Base-by-base conservation (phyloP, 352 stramenopile genomes). In the Blastocystis sp. region DNA sequence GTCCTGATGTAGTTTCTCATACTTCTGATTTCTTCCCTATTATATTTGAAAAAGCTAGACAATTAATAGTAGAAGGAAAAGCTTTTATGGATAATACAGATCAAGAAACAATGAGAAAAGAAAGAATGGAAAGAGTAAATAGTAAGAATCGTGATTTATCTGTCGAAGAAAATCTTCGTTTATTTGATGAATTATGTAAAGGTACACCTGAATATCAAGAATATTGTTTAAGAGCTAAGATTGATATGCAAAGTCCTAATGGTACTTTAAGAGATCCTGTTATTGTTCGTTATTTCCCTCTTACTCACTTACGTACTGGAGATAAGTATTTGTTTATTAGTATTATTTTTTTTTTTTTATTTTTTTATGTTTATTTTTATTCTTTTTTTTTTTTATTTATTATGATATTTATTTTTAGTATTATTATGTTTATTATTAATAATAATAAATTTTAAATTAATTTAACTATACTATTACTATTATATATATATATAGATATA, bases 71-170 rank as follows among this genome's bases (percentile, higher is more conserved):
- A 30, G 81, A 94, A 39, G 88, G 89, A 19, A 73, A 88, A 1
- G 90, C 84, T 0, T 99, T 94, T 76, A 96, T 97, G 88, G 91
- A 99, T 73, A 91, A 97, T 73, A 96, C 88, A 11, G 75, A 85
- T n/a, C 85, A 95, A 70, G 88, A 96, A 70, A 67, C 80, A 65
- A 95, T 95, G 86, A 81, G 76, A 55, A 45, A 64, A 54, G 41
- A 65, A 45, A 37, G 35, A 27, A 80, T 88, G 48, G 87, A 96
- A 72, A 80, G 91, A 37, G 90, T 89, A 77, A 73, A 92, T 41
- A 78, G 84, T 34, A 77, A 75, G 25, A 46, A 49, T 34, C 81
- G 91, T 37, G 79, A 91, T 66, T 78, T 86, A 68, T 73, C 70
- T 19, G 55, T 71, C 0, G 72, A 80, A 45, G 72, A 82, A 49